phyloP scores from a whole-genome alignment of 345 rosid species.

The Acer yangbiense region DNA sequence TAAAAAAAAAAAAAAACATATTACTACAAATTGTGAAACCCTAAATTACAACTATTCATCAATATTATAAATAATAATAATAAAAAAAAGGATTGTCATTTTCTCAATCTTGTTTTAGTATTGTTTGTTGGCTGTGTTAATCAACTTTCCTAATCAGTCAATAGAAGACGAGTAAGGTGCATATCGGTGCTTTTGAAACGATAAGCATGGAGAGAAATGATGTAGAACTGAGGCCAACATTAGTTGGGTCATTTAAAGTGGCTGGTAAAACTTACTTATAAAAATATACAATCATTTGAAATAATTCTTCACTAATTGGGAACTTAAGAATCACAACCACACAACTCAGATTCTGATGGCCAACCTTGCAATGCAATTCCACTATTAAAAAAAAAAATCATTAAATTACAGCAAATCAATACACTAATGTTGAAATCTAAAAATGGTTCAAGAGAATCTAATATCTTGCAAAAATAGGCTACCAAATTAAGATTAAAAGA shows the following conservation, averaged over 20 bases:
- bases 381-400: no score
- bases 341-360: not conserved
- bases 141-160: not conserved
- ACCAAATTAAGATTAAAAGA: slow-evolving; percentile 8
- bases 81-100: no score
- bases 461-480: not conserved
- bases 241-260: not conserved
- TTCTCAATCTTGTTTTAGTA: no score
- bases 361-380: not conserved
- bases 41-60: not conserved
- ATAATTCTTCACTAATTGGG: not conserved
- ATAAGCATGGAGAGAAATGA: not conserved
- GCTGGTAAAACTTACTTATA: not conserved
- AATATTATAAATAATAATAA: no score
- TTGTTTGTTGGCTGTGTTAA: not conserved
- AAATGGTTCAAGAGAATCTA: slow-evolving; percentile 4
- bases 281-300: not conserved
- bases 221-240: not conserved
- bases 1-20: no score
- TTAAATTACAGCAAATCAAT: not conserved
- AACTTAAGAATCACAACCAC: not conserved
- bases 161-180: not conserved
- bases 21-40: not conserved
- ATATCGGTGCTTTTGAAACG: not conserved
- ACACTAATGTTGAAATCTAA: not conserved